Base-by-base conservation (phyloP, 768 basidiomycete species). In the Psilocybe azurescens region DNA sequence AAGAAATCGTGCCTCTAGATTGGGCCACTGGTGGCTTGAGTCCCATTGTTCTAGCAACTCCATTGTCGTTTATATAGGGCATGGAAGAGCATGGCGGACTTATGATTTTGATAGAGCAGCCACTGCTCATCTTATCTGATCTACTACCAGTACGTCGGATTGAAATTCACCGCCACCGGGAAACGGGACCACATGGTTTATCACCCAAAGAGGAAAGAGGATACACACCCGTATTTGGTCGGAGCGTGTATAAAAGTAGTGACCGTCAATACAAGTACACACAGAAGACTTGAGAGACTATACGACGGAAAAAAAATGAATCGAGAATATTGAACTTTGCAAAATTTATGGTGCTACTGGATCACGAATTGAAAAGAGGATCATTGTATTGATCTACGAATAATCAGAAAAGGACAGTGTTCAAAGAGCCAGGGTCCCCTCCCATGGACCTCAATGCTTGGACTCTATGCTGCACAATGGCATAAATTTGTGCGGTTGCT, bases 121-220 rank as follows among this genome's bases (percentile, higher is more conserved):
- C 24, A 24, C 24, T 24, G 14, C 14, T 39, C 2, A 39, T 44
- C 41, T 44, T 44, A 44, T 44, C 41, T 44, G 41, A 44, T 44
- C 41, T 44, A 46, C n/a, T 32, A 14, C 28, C 46, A 29, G 32
- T 18, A 11, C 49, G 24, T 20, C 14, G 29, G 30, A 53, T 33
- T 28, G 24, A 46, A 46, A 30, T 5, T 44, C 41, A 44, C 14
- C 24, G 24, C 24, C 24, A 24, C 24, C 24, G 24, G 24, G 24
- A 24, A 24, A 24, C 24, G 14, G 14, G n/a, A n/a, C 41, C 41
- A 16, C 41, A 44, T 44, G 41, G 41, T 16, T 9, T n/a, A 44
- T 8, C 8, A 18, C 14, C 53, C 59, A 60, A 60, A 60, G 47
- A 60, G 59, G 59, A 52, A 60, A 52, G 30, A 24, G 53, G 46